phyloP scores from a whole-genome alignment of 1,284 basidiomycete species.

The Ganoderma lingzhi region DNA sequence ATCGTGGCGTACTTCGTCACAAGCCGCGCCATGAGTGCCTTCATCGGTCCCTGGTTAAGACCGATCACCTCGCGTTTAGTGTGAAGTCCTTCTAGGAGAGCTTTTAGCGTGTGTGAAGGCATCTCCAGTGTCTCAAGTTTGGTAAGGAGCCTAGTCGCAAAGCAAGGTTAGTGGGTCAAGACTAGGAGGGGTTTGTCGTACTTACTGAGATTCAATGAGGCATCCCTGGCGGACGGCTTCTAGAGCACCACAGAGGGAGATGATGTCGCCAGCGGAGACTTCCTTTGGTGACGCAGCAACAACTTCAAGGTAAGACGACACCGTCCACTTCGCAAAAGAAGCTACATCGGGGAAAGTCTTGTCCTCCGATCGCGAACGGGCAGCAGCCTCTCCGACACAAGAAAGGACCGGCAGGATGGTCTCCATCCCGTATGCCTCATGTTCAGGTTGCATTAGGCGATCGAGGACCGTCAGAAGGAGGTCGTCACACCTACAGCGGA shows the following conservation, averaged over 20 bases:
- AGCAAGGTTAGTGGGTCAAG: neutral
- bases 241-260: neutral
- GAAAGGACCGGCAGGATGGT: neutral
- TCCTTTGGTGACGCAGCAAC: neutral
- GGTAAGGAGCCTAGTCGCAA: neutral
- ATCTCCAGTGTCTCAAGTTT: neutral
- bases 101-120: neutral
- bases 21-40: neutral
- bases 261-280: neutral
- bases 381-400: neutral
- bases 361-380: neutral
- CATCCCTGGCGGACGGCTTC: neutral
- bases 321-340: neutral
- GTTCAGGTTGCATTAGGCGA: neutral
- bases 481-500: slow-evolving; percentile 10
- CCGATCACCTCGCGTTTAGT: neutral
- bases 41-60: neutral
- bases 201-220: neutral
- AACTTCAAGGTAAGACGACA: neutral
- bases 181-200: neutral
- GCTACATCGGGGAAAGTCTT: neutral
- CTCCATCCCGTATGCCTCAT: neutral
- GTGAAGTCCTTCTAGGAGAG: neutral
- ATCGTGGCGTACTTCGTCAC: neutral
- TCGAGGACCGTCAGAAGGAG: neutral